Conservation (phyloP, 2,329 filamentous ascomycete genomes). For the Sphaerulina populicola region DNA sequence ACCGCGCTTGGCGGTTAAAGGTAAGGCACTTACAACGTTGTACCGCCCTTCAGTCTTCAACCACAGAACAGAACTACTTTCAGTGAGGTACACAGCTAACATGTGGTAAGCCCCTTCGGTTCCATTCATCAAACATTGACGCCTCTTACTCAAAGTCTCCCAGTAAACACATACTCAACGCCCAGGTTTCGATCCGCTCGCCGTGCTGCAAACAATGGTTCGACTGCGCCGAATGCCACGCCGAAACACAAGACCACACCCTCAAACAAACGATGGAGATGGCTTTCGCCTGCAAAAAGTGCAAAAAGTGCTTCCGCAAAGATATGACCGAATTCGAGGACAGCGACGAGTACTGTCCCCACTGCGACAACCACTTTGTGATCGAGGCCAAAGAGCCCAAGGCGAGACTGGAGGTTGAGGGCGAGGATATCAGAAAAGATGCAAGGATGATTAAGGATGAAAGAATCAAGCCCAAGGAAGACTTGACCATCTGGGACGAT, state of each 20-base stretch:
- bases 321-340: conserved; percentile 89
- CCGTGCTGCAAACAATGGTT: conserved; percentile 98
- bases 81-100: not conserved
- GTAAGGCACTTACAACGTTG: no score
- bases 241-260: conserved; percentile 65
- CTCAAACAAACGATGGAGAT: conserved; percentile 72
- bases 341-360: conserved; percentile 95
- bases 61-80: not conserved
- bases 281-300: conserved; percentile 97
- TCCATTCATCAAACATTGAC: not conserved
- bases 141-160: not conserved
- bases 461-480: conserved; percentile 47
- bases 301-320: conserved; percentile 96
- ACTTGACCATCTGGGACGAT: conserved; percentile 29
- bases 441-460: conserved; percentile 88
- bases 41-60: not conserved
- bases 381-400: conserved; percentile 81
- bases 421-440: conserved; percentile 80
- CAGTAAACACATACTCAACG: conserved; percentile 97
- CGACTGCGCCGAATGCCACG: conserved; percentile 92
- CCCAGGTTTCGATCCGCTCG: conserved; percentile 90
- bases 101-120: conserved; percentile 4
- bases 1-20: no score
- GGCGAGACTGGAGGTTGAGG: conserved; percentile 75
- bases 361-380: conserved; percentile 98